Conservation (phyloP, 1,284 basidiomycete genomes). For the Leccinum glutinopallens region DNA sequence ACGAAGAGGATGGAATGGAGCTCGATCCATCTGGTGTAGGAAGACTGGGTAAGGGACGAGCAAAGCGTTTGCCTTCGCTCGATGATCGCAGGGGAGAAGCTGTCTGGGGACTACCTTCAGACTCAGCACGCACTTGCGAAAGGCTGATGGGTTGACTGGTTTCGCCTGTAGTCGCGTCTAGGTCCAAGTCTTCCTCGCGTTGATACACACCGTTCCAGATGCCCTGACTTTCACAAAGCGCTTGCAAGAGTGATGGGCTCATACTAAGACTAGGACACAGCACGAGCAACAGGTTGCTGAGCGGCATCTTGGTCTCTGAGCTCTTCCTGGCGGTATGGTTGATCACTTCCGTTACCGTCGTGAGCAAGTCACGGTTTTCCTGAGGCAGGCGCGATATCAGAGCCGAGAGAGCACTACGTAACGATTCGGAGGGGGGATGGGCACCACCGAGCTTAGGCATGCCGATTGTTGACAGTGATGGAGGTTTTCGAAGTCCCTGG, state of each 20-base stretch:
- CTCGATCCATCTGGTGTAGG: constrained; percentile 19
- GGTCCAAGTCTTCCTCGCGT: constrained; percentile 12
- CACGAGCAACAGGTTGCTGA: constrained; percentile 78
- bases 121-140: constrained; percentile 2
- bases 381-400: constrained; percentile 66
- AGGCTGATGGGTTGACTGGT: not conserved
- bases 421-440: constrained; percentile 57
- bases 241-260: constrained; percentile 68
- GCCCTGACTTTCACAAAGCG: constrained; percentile 68
- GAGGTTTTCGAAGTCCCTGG: constrained; percentile 64
- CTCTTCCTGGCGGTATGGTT: constrained; percentile 62
- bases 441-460: constrained; percentile 64
- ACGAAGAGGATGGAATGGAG: constrained; percentile 11
- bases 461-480: constrained; percentile 74
- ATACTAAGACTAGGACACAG: constrained; percentile 82
- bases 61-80: constrained; percentile 24
- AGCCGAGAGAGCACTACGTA: constrained; percentile 54
- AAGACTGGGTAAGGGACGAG: constrained; percentile 33
- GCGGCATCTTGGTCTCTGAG: constrained; percentile 80
- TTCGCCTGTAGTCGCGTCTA: constrained; percentile 12
- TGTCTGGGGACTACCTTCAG: not conserved
- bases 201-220: constrained; percentile 55
- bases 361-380: constrained; percentile 73
- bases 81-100: constrained; percentile 7
- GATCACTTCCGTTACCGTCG: constrained; percentile 74